phyloP scores from a whole-genome alignment of 2,329 filamentous ascomycete genomes.

The Fusarium sp. region DNA sequence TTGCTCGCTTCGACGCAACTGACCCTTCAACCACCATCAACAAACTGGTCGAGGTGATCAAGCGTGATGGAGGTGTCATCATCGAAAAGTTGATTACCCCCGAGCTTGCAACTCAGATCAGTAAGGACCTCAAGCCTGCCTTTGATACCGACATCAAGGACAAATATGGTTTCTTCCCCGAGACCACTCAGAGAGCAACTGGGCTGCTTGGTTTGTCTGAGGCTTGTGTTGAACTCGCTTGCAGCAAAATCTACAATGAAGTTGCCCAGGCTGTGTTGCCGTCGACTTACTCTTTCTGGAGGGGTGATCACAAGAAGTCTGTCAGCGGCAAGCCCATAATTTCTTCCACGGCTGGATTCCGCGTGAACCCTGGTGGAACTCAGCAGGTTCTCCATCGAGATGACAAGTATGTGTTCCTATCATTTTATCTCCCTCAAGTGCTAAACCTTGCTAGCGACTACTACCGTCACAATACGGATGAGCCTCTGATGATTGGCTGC shows the following conservation, averaged over 20 bases:
- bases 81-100: slow-evolving; percentile 50
- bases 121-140: slow-evolving; percentile 51
- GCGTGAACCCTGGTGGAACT: slow-evolving; percentile 54
- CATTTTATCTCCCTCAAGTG: background rate
- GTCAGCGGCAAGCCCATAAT: slow-evolving; percentile 51
- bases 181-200: slow-evolving; percentile 53
- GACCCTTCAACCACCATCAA: background rate
- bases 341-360: slow-evolving; percentile 52
- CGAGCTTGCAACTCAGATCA: slow-evolving; percentile 50
- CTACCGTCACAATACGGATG: slow-evolving; percentile 12
- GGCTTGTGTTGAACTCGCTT: slow-evolving; percentile 52
- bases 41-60: slow-evolving; percentile 7
- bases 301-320: background rate
- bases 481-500: slow-evolving; percentile 26
- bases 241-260: slow-evolving; percentile 37
- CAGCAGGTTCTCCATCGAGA: slow-evolving; percentile 53
- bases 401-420: slow-evolving; percentile 9
- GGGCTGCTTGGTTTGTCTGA: slow-evolving; percentile 53
- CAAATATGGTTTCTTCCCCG: slow-evolving; percentile 54
- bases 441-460: background rate
- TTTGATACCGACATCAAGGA: slow-evolving; percentile 53
- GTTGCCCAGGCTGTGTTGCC: slow-evolving; percentile 20
- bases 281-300: slow-evolving; percentile 14
- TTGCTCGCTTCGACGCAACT: background rate
- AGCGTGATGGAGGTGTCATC: slow-evolving; percentile 51